phyloP scores from a whole-genome alignment of 2,329 filamentous ascomycete species.

The Cordyceps fumosorosea region DNA sequence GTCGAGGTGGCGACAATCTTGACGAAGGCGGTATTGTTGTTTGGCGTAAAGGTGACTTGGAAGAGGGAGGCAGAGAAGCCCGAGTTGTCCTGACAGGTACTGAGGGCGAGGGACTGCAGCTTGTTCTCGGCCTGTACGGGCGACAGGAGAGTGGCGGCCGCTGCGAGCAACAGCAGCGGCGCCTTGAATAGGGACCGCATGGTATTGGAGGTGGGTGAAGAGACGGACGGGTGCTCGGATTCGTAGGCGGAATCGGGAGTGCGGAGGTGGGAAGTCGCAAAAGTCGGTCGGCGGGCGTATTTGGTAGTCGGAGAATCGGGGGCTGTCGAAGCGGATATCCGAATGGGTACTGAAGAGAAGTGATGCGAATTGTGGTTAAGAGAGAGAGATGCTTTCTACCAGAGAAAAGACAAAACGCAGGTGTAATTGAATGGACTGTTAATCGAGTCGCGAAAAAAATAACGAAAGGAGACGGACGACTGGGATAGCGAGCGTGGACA shows the following conservation, averaged over 20 bases:
- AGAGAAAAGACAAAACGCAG: conserved; percentile 9
- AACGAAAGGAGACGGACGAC: conserved; percentile 13
- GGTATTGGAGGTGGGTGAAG: background rate
- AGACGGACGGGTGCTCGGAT: background rate
- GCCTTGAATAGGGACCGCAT: conserved; percentile 43
- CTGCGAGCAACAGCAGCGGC: conserved; percentile 40
- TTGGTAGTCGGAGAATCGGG: background rate
- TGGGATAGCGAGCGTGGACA: conserved; percentile 9
- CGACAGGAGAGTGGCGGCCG: conserved; percentile 36
- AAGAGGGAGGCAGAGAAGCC: conserved; percentile 84
- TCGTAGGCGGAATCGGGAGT: background rate
- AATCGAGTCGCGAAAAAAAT: conserved; percentile 12
- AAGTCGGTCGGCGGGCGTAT: background rate
- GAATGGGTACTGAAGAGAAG: background rate
- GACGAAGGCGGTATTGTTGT: conserved; percentile 65
- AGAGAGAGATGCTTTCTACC: conserved; percentile 6
- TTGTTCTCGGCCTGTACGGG: conserved; percentile 54
- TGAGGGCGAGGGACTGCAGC: conserved; percentile 77
- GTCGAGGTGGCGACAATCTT: conserved; percentile 75
- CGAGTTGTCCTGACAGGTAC: conserved; percentile 76
- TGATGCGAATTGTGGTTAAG: background rate
- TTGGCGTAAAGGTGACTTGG: conserved; percentile 72
- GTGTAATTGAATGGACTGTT: background rate
- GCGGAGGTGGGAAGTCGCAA: background rate
- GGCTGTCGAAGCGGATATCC: background rate